Conservation (phyloP, 129 eudicot species). For the Cynara cardunculus region DNA sequence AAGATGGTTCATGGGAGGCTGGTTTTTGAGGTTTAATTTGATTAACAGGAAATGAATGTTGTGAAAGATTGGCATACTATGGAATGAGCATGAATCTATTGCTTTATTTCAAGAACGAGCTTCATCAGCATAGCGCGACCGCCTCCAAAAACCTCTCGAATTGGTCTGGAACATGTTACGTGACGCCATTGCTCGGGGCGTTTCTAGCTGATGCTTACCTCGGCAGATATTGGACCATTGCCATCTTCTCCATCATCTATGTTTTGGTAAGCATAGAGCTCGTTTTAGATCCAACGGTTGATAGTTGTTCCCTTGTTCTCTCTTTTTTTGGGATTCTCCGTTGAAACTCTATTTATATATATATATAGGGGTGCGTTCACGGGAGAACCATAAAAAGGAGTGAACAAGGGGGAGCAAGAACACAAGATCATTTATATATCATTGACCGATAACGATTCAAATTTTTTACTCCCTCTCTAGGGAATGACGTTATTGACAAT, state of each 20-base stretch:
- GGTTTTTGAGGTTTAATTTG: constrained; percentile 12
- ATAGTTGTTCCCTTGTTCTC: neutral
- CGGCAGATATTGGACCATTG: constrained; percentile 90
- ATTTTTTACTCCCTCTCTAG: constrained; percentile 28
- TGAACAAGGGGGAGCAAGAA: neutral
- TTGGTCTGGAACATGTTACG: constrained; percentile 83
- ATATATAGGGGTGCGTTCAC: neutral
- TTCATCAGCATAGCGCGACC: constrained; percentile 58
- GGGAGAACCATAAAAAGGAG: neutral
- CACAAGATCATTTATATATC: neutral
- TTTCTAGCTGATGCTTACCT: constrained; percentile 76
- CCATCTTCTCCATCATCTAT: constrained; percentile 73
- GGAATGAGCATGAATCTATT: constrained; percentile 72
- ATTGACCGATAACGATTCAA: neutral
- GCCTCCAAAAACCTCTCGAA: constrained; percentile 71
- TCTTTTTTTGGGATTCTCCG: neutral
- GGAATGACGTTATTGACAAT: constrained; percentile 73
- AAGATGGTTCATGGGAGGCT: too few species aligned
- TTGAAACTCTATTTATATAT: neutral
- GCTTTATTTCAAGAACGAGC: constrained; percentile 52
- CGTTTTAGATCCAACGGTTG: neutral
- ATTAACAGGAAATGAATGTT: constrained; percentile 67
- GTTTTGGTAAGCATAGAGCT: constrained; percentile 41
- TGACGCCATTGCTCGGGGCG: constrained; percentile 74
- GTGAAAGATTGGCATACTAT: constrained; percentile 87